phyloP scores from a whole-genome alignment of 352 stramenopile genomes.

The Blastocystis sp. region DNA sequence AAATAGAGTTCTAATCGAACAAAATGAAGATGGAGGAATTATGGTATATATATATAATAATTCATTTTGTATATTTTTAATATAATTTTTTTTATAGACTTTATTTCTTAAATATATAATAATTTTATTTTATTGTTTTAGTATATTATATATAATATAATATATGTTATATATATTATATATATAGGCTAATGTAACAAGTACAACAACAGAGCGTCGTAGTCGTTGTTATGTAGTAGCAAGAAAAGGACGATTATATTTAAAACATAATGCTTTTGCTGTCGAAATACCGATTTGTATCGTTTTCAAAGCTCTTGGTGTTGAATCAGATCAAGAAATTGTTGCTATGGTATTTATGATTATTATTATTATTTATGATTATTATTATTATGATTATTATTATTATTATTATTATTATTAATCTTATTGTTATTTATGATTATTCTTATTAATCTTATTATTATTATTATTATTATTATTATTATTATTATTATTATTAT shows the following conservation, averaged over 20 bases:
- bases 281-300: constrained; percentile 41
- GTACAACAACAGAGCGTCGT: constrained; percentile 93
- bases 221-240: constrained; percentile 82
- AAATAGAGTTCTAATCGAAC: constrained; percentile 96
- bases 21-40: constrained; percentile 52
- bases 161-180: constrained; percentile 64
- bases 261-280: constrained; percentile 89
- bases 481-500: too few species aligned
- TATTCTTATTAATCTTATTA: too few species aligned
- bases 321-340: constrained; percentile 92
- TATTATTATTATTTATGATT: too few species aligned
- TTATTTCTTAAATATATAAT: too few species aligned
- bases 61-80: too few species aligned
- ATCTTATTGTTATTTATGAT: too few species aligned
- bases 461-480: too few species aligned
- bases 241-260: constrained; percentile 79
- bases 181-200: constrained; percentile 78
- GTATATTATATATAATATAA: too few species aligned
- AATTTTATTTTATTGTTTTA: too few species aligned
- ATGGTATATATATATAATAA: constrained; percentile 1
- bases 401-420: too few species aligned
- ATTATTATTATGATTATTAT: too few species aligned
- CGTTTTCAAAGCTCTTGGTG: constrained; percentile 78
- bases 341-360: constrained; percentile 63
- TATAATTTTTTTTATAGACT: too few species aligned